Percentiles rank a stretch among this genome's conserved stretches.
phyloP scores from a whole-genome alignment of 176 grass and related monocot species.

The barley (Hordeum vulgare) region MorexV3_pseudomolecules_assembly NC_058518.1:507249901-507250400 shows the following conservation, averaged over 20 bases:
- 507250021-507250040: background rate
- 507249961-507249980: background rate
- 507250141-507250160: conserved; percentile 65
- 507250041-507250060: conserved; percentile 3
- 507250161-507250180: conserved; percentile 69
- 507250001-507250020: background rate
- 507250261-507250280: background rate
- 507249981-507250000: background rate
- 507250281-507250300: background rate
- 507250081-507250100: background rate
- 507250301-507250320: background rate
- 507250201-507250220: conserved; percentile 43
- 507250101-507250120: background rate
- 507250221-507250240: conserved; percentile 6
- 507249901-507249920: background rate
- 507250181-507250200: conserved; percentile 54
- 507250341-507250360: conserved; percentile 10
- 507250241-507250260: background rate
- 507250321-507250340: background rate
- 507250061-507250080: background rate
- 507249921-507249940: background rate
- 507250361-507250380: conserved; percentile 6
- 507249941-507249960: background rate
- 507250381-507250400: too few species aligned
- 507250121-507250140: conserved; percentile 72